These are phyloP conservation scores for Ceratocystiopsis brevicomis DNA, from an alignment of 2,329 filamentous ascomycete genomes.

Conservation along the genomic window DNA sequence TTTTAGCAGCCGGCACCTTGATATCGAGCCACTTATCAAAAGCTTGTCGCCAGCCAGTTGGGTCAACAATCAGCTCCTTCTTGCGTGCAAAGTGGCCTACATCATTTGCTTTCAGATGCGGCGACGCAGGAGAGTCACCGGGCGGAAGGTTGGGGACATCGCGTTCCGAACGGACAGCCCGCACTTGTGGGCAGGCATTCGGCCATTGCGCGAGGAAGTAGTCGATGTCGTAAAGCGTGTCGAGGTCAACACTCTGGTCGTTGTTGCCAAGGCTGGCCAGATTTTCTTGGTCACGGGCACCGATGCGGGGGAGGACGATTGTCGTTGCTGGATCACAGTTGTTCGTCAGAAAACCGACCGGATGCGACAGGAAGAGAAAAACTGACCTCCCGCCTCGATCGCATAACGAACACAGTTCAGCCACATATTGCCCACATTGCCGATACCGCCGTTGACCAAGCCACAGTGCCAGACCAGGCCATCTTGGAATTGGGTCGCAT, in stretches of 20 bases:
- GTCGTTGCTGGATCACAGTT: conserved; percentile 5
- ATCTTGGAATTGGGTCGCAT: conserved; percentile 14
- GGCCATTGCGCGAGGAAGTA: conserved; percentile 7
- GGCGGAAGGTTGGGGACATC: conserved; percentile 3
- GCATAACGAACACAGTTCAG: conserved; percentile 20
- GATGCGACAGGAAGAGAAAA: background rate
- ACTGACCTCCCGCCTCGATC: conserved; percentile 12
- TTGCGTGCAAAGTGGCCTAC: conserved; percentile 1
- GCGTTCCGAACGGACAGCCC: conserved; percentile 5
- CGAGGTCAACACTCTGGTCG: conserved; percentile 4
- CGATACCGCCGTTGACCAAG: conserved; percentile 18
- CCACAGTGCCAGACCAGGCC: conserved; percentile 19
- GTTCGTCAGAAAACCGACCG: background rate
- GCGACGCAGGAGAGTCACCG: background rate
- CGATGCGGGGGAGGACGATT: conserved; percentile 9
- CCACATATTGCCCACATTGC: conserved; percentile 18
- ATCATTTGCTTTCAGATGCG: background rate
- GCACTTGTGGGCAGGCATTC: conserved; percentile 7
- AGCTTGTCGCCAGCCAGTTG: conserved; percentile 9
- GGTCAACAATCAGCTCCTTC: conserved; percentile 8
- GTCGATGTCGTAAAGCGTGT: conserved; percentile 5
- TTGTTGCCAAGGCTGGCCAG: conserved; percentile 5
- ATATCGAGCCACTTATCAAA: conserved; percentile 8
- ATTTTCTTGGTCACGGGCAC: conserved; percentile 10
- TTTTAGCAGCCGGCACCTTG: background rate